phyloP scores from a whole-genome alignment of 768 basidiomycete genomes.

The Dictyophora rubrovolvata region DNA sequence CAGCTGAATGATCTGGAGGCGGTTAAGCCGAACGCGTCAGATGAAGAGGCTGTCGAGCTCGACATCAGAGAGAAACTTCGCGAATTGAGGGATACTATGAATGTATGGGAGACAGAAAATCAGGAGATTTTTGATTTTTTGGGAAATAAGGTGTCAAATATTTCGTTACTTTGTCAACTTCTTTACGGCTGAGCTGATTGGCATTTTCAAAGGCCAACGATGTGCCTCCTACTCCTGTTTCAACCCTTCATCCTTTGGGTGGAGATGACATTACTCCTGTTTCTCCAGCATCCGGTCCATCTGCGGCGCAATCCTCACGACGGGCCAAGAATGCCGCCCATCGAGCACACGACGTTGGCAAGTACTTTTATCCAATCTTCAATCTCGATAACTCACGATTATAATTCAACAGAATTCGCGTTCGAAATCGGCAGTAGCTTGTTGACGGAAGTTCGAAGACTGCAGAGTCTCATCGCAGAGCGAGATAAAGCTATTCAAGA shows the following conservation, averaged over 20 bases:
- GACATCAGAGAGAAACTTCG: slow-evolving; percentile 66
- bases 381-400: not conserved
- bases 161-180: slow-evolving; percentile 16
- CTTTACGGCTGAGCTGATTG: slow-evolving; percentile 12
- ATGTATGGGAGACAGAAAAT: slow-evolving; percentile 73
- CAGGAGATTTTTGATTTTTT: slow-evolving; percentile 63
- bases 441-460: slow-evolving; percentile 80
- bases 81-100: slow-evolving; percentile 66
- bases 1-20: slow-evolving; percentile 48
- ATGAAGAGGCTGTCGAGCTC: slow-evolving; percentile 52
- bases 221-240: slow-evolving; percentile 18
- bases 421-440: slow-evolving; percentile 95
- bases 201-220: slow-evolving; percentile 26
- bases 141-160: slow-evolving; percentile 41
- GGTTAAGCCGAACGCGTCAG: slow-evolving; percentile 35
- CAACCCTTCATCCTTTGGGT: not conserved
- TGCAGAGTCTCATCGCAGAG: slow-evolving; percentile 85
- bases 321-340: slow-evolving; percentile 89
- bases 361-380: slow-evolving; percentile 23
- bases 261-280: not conserved
- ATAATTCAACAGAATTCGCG: slow-evolving; percentile 67
- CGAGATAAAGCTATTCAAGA: slow-evolving; percentile 88
- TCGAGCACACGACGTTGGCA: slow-evolving; percentile 81
- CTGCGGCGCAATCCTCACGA: slow-evolving; percentile 71
- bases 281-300: slow-evolving; percentile 39